Base-by-base conservation (phyloP, 2,329 filamentous ascomycete species). In the Paecilomyces fulvus region DNA sequence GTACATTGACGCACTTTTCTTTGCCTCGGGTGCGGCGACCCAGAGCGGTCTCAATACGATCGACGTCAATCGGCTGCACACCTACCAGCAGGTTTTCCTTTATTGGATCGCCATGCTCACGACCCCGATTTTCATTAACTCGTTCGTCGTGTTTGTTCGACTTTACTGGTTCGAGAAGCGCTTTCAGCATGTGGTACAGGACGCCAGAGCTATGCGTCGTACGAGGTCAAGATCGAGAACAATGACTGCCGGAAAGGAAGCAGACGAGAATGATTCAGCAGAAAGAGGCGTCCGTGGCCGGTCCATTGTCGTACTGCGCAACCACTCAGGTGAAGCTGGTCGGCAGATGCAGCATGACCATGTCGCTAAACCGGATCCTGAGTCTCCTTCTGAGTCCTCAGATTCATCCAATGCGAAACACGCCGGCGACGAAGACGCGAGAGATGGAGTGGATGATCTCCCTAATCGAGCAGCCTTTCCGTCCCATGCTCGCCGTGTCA, bases 121-220 rank as follows among this genome's bases (percentile, higher is more conserved):
- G 25, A 95, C 90, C 53, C 91, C 91, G 0, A 94, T 96, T 59
- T 86, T 88, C 51, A 86, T 96, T 64, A 85, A 95, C 67, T 84
- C 88, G 1, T 88, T 84, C 49, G 90, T 99, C 49, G 94, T 99
- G 7, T 92, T 96, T 64, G 80, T 97, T 12, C 88, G 94, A 25
- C 79, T 99, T 1, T 96, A 96, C 74, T 99, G 92, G 92, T 99
- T 99, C 69, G 92, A 99, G 73, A 96, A 95, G 73, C 84, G 92
- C 7, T 97, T 99, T 69, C 88, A 95, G 68, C 81, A 89, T 64
- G 83, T 96, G 61, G 91, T 88, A 12, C 80, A 80, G 31, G 89
- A 95, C 64, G 85, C 89, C 1, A 83, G 84, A 55, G 79, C 76
- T 49, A 77, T 86, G 54, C 83, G 92, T 55, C 80, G 81, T 55